A percentile compares a stretch with the other conserved stretches of the same genome.
phyloP scores from a whole-genome alignment of 2,329 filamentous ascomycete species.

The Sporothrix brunneoviolacea region DNA sequence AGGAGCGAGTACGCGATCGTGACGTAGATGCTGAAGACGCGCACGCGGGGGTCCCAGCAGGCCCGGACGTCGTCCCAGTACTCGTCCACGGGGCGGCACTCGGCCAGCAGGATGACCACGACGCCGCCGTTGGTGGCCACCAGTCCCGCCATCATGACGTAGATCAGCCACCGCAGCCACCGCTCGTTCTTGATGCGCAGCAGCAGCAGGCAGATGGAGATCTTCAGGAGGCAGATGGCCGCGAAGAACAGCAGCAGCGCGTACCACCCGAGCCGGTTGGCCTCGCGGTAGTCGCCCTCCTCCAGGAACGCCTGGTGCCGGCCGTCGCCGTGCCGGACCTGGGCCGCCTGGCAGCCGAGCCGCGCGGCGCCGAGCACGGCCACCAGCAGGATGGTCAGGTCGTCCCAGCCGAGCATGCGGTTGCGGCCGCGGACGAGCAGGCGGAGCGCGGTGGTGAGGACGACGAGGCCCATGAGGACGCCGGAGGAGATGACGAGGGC shows the following conservation, averaged over 20 bases:
- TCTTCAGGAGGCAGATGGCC: conserved; percentile 34
- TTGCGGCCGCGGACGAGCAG: conserved; percentile 26
- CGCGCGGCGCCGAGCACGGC: conserved; percentile 26
- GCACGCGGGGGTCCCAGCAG: conserved; percentile 28
- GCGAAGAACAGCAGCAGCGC: conserved; percentile 35
- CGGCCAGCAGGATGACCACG: conserved; percentile 28
- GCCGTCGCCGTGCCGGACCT: conserved; percentile 31
- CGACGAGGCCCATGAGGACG: conserved; percentile 26
- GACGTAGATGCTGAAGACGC: conserved; percentile 29
- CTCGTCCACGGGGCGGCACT: conserved; percentile 25
- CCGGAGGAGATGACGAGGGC: conserved; percentile 27
- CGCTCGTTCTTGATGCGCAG: conserved; percentile 34
- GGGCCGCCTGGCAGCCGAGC: conserved; percentile 28
- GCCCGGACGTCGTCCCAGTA: conserved; percentile 27
- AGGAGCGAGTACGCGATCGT: conserved; percentile 26
- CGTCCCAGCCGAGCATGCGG: conserved; percentile 31
- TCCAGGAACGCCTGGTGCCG: conserved; percentile 22
- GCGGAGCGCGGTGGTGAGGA: conserved; percentile 28
- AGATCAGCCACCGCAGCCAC: conserved; percentile 26
- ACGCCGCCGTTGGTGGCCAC: conserved; percentile 27
- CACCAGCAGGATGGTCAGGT: conserved; percentile 29
- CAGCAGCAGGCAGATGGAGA: conserved; percentile 35
- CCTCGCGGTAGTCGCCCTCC: background rate
- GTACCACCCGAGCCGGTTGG: conserved; percentile 33
- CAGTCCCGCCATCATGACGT: conserved; percentile 26